Evolutionary conservation across 2,329 filamentous ascomycete genomes (phyloP).

Genomic region (Aspergillus pseudoviridinutans): DNA sequence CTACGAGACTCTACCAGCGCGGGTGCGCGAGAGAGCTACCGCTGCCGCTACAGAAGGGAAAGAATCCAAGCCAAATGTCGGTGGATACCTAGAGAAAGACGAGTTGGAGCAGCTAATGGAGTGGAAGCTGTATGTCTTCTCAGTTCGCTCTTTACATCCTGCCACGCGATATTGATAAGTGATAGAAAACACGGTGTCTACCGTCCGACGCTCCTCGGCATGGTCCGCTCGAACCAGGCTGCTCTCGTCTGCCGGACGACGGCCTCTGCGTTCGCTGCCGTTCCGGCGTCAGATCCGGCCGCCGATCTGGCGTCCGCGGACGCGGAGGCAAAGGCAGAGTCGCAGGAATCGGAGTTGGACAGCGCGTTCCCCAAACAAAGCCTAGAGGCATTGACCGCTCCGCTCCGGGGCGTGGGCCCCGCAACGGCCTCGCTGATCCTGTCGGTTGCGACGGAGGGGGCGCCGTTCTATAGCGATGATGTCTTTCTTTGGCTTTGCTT

Average conservation of each 20-base stretch:
- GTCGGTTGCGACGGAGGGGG: conserved; percentile 25
- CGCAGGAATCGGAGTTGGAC: not conserved
- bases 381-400: conserved; percentile 30
- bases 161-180: not conserved
- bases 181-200: conserved; percentile 37
- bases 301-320: too few species aligned
- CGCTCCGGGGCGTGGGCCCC: conserved; percentile 39
- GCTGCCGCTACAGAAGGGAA: conserved; percentile 13
- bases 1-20: conserved; percentile 31
- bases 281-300: conserved; percentile 9
- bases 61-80: conserved; percentile 2
- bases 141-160: not conserved
- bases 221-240: conserved; percentile 35
- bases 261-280: conserved; percentile 21
- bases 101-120: conserved; percentile 38
- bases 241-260: conserved; percentile 25
- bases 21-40: conserved; percentile 16
- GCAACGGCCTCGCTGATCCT: conserved; percentile 43
- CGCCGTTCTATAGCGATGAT: conserved; percentile 45
- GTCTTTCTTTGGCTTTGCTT: conserved; percentile 38
- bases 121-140: conserved; percentile 41
- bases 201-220: conserved; percentile 38
- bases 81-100: conserved; percentile 26
- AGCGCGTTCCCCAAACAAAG: conserved; percentile 27
- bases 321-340: not conserved